A percentile compares a stretch with the other conserved stretches of the same genome.
Evolutionary conservation across 345 rosid genomes (phyloP).

Genomic region (Limnanthes douglasii): DNA sequence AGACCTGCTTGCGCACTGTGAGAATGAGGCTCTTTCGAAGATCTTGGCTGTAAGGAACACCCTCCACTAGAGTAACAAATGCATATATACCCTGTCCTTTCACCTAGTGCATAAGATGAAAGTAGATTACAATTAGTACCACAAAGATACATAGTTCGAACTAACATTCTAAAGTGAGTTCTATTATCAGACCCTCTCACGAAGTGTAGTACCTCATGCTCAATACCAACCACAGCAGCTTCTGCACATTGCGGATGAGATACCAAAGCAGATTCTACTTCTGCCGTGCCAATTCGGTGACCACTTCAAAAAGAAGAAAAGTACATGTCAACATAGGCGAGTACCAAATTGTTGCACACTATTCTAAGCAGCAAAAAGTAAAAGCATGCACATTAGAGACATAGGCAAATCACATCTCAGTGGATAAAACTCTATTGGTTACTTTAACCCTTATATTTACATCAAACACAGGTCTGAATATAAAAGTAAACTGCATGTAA

Average conservation of each 20-base stretch:
- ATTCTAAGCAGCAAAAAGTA: no score
- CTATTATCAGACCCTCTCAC: slow-evolving; percentile 4
- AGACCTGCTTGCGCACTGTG: slow-evolving; percentile 73
- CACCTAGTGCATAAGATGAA: slow-evolving; percentile 27
- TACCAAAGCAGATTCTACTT: slow-evolving; percentile 97
- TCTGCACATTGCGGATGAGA: slow-evolving; percentile 94
- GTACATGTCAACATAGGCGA: neutral
- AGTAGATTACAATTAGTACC: neutral
- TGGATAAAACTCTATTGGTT: neutral
- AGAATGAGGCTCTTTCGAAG: slow-evolving; percentile 59
- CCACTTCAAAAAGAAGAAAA: slow-evolving; percentile 41
- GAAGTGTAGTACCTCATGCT: slow-evolving; percentile 92
- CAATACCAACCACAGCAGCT: slow-evolving; percentile 94
- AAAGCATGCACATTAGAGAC: neutral
- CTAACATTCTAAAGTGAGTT: neutral
- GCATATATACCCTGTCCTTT: slow-evolving; percentile 98
- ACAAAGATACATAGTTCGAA: no score
- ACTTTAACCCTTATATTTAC: neutral
- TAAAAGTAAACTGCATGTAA: no score
- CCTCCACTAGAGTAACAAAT: slow-evolving; percentile 82
- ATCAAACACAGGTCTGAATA: no score
- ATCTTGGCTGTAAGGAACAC: slow-evolving; percentile 80
- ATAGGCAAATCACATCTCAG: neutral
- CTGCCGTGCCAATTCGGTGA: slow-evolving; percentile 98
- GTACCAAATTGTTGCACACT: no score